Evolutionary conservation across 2,329 filamentous ascomycete genomes (phyloP), one percentile per base, ranked within the genome.

Genomic region (Venturia aucupariae): DNA sequence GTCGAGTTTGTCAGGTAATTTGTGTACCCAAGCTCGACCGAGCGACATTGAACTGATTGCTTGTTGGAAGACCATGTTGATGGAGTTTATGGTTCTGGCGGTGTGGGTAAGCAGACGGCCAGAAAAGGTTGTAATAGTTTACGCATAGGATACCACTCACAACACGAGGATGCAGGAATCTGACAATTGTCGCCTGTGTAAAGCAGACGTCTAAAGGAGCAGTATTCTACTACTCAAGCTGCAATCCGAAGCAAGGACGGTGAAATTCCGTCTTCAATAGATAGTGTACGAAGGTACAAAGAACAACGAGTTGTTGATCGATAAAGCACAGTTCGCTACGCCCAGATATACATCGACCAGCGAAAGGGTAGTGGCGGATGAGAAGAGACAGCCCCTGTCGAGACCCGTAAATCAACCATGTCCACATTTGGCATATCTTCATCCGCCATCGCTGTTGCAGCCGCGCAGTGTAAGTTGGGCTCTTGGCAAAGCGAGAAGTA

Each of bases 1-100:
- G 71, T 86, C 80, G 60, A 93, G 81, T 71, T 92, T 93, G 71
- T 82, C 77, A 1, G 80, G 74, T 27, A 93, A 79, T 35, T 80
- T 78, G 74, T 93, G 90, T 67, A 88, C 84, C 71, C 87, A 87
- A 70, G 85, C 86, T 51, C 88, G 85, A 51, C 90, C 89, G 1
- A 93, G 81, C 60, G 88, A 92, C 81, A 92, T 90, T 67, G 88
- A 89, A 65, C 86, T 86, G 71, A 93, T 92, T 46, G 82, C 88
- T 68, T 87, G 82, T 68, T 80, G 81, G 73, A 80, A 85, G 67
- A 80, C 71, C 78, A 81, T 81, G 2, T 54, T 73, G 65, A 24
- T 4, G 15, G 30, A n/a, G 19, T 32, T 2, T n/a, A 15, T 35
- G 10, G 27, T 13, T n/a, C 51, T 51, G 46, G 24, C 11, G 46